phyloP scores from a whole-genome alignment of 139 green algal genomes.

The Auxenochlorella protothecoides region DNA sequence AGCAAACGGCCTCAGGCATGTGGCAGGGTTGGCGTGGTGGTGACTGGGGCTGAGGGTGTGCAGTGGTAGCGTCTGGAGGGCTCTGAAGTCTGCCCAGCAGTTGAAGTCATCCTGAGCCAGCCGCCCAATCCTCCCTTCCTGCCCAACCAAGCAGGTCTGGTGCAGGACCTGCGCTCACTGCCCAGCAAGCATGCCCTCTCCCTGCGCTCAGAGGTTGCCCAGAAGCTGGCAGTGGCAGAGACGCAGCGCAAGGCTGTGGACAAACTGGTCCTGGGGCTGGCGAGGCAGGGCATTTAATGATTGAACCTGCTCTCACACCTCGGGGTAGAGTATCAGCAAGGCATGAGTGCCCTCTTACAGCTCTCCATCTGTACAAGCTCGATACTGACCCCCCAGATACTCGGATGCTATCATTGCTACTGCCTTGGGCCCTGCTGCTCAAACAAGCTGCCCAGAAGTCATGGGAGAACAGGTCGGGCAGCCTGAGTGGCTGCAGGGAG shows the following conservation, averaged over 20 bases:
- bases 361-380: too few relatives aligned
- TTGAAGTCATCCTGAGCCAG: background rate
- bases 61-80: background rate
- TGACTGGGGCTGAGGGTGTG: background rate
- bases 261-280: constrained; percentile 9
- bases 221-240: background rate
- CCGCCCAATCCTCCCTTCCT: background rate
- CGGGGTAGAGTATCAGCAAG: too few relatives aligned
- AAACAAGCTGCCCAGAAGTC: too few relatives aligned
- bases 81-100: too few relatives aligned
- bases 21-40: too few relatives aligned
- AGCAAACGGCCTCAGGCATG: constrained; percentile 3
- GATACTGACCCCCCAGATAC: too few relatives aligned
- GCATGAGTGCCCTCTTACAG: too few relatives aligned
- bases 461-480: too few relatives aligned
- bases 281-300: constrained; percentile 20
- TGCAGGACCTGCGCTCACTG: constrained; percentile 25
- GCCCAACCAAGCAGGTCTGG: background rate
- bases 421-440: too few relatives aligned
- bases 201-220: constrained; percentile 24
- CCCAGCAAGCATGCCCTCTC: constrained; percentile 26
- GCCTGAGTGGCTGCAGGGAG: too few relatives aligned
- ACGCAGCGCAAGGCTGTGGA: constrained; percentile 12
- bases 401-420: too few relatives aligned
- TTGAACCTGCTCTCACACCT: background rate